Percentiles rank a stretch among this genome's conserved stretches.
These are phyloP conservation scores for Cladosporium oxysporum DNA, from an alignment of 2,329 filamentous ascomycete species.

Conservation along the genomic window DNA sequence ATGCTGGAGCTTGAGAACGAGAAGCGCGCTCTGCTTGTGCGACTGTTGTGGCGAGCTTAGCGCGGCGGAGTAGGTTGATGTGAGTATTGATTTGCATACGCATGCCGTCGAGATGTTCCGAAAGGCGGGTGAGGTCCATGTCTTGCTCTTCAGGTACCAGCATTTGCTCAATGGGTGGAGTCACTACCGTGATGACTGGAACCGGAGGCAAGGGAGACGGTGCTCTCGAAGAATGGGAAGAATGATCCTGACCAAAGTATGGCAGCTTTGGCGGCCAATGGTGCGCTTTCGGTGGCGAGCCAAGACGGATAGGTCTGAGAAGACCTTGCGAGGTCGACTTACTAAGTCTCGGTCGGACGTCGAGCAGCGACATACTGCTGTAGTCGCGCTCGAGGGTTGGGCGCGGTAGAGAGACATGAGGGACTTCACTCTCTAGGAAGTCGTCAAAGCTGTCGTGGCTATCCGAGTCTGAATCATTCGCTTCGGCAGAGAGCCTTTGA, in stretches of 20 bases:
- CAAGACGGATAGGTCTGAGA: slow-evolving; percentile 30
- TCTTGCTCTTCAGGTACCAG: neutral
- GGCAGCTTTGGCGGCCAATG: slow-evolving; percentile 29
- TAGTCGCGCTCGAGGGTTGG: slow-evolving; percentile 20
- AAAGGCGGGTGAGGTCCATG: slow-evolving; percentile 21
- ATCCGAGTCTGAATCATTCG: slow-evolving; percentile 30
- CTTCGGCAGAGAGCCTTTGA: neutral
- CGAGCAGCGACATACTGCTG: slow-evolving; percentile 26
- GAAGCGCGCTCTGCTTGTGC: slow-evolving; percentile 24
- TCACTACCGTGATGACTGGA: neutral
- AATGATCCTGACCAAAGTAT: slow-evolving; percentile 22
- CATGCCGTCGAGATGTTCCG: slow-evolving; percentile 30
- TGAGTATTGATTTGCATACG: slow-evolving; percentile 38
- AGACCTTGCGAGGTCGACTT: slow-evolving; percentile 26
- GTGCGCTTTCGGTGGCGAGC: slow-evolving; percentile 33
- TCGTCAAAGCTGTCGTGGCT: slow-evolving; percentile 34
- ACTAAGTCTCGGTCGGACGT: slow-evolving; percentile 2
- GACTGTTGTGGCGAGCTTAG: slow-evolving; percentile 22
- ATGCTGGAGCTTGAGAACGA: neutral
- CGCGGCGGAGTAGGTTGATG: slow-evolving; percentile 37
- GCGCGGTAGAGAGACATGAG: slow-evolving; percentile 24
- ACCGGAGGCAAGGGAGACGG: neutral
- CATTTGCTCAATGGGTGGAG: neutral
- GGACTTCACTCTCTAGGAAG: slow-evolving; percentile 23
- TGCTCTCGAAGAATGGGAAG: neutral